phyloP scores from a whole-genome alignment of 1,139 yeast genomes.

The Scheffersomyces parashehatae region DNA sequence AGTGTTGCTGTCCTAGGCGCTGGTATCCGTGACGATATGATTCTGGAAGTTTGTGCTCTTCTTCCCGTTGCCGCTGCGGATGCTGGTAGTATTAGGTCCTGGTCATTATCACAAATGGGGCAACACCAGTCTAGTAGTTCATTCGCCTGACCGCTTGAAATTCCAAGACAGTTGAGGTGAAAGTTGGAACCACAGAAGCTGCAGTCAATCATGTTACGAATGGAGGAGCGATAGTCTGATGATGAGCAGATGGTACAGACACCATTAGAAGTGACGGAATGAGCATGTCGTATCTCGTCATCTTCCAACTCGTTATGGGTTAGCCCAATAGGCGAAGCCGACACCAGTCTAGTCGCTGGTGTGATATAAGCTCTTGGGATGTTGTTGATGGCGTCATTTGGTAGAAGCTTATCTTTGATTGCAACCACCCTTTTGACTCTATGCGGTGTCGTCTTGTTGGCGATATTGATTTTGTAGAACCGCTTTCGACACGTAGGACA shows the following conservation, averaged over 20 bases:
- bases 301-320: neutral
- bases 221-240: constrained; percentile 27
- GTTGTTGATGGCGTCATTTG: constrained; percentile 39
- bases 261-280: constrained; percentile 7
- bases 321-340: neutral
- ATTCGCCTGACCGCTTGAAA: constrained; percentile 9
- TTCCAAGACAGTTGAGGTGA: constrained; percentile 39
- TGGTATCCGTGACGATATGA: neutral
- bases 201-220: constrained; percentile 29
- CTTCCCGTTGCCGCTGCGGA: neutral
- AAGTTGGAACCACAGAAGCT: constrained; percentile 34
- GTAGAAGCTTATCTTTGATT: constrained; percentile 34
- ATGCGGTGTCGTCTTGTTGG: constrained; percentile 7
- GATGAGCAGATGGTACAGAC: constrained; percentile 41
- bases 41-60: constrained; percentile 1
- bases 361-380: constrained; percentile 42
- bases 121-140: constrained; percentile 34
- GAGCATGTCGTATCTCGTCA: neutral
- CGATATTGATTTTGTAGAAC: constrained; percentile 30
- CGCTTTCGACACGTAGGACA: constrained; percentile 54
- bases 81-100: constrained; percentile 23
- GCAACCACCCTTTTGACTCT: constrained; percentile 9
- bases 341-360: constrained; percentile 16
- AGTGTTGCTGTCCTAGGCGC: neutral
- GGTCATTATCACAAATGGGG: constrained; percentile 44